Evolutionary conservation across 2,329 filamentous ascomycete genomes (phyloP), one percentile per base, ranked within the genome.

Genomic region (Nemania sp.): DNA sequence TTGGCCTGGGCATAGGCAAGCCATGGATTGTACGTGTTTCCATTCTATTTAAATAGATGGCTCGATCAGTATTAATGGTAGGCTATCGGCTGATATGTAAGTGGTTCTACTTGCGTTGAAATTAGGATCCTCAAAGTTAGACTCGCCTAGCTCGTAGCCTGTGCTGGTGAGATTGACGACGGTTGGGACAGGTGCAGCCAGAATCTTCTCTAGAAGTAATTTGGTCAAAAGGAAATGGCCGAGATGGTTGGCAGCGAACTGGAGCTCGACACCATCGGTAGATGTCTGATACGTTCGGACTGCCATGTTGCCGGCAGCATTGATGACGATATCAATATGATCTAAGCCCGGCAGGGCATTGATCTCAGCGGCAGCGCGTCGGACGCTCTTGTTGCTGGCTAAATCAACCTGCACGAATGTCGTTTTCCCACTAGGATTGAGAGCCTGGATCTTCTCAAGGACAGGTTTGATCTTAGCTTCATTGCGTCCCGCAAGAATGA

Each of bases 161-260:
- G 81, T 75, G 70, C 83, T 85, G 26, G 79, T 80, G 5, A 86
- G 73, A 62, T 79, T 84, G 18, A 86, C 78, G 1, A 87, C 67
- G 0, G 80, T 74, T 0, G 79, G 74, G 5, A 67, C 66, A 15
- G 72, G 27, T 0, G 79, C 56, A 0, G 74, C 73, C 0, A 79
- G 60, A 0, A 79, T 55, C 69, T 79, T 81, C 0, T 71, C 64
- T 47, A 81, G 74, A 55, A 82, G 70, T 3, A 81, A 68, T 62
- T 82, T 82, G 1, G 81, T 81, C 18, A 82, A 77, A 0, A 83
- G 73, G 54, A 82, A 83, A 5, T 77, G 81, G 0, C 79, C 81
- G 1, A 83, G 64, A 53, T 82, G 79, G 32, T 82, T 82, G 0
- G 77, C 78, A 2, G 72, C 78, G 38, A 82, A 79, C 22, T 80